Percentiles rank a stretch among this genome's conserved stretches.
These are phyloP conservation scores for Calendula officinalis DNA, from an alignment of 129 eudicot genomes.

Conservation along the genomic window DNA sequence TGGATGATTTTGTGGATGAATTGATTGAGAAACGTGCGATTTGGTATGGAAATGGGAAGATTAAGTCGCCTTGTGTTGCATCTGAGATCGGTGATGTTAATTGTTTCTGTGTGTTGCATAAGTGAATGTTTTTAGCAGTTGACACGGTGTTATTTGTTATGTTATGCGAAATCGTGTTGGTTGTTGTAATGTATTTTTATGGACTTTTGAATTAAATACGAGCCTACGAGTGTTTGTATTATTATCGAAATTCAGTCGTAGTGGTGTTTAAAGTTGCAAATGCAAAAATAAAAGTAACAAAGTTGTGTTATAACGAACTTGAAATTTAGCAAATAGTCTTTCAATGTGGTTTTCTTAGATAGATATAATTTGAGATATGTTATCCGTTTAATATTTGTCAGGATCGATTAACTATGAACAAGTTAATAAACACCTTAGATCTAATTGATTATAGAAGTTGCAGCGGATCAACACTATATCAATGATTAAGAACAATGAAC, in stretches of 20 bases:
- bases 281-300: no score
- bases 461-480: no score
- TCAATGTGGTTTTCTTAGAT: no score
- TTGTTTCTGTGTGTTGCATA: constrained; percentile 65
- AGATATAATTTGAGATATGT: no score
- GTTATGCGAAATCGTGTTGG: constrained; percentile 10
- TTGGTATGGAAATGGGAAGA: constrained; percentile 55
- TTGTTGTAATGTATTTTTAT: constrained; percentile 15
- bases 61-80: constrained; percentile 81
- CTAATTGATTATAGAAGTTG: no score
- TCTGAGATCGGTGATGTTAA: constrained; percentile 61
- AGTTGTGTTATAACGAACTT: no score
- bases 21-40: constrained; percentile 45
- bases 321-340: no score
- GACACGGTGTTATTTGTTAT: constrained; percentile 4
- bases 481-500: no score
- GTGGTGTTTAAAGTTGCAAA: no score
- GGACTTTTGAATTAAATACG: background rate
- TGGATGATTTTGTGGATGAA: constrained; percentile 63
- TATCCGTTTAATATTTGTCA: no score
- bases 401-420: no score
- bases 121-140: constrained; percentile 21
- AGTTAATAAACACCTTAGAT: no score
- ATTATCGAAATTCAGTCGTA: background rate
- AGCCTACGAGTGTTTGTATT: background rate